Base-by-base conservation (phyloP, 164 flowering plant species). In the Akebia trifoliata region DNA sequence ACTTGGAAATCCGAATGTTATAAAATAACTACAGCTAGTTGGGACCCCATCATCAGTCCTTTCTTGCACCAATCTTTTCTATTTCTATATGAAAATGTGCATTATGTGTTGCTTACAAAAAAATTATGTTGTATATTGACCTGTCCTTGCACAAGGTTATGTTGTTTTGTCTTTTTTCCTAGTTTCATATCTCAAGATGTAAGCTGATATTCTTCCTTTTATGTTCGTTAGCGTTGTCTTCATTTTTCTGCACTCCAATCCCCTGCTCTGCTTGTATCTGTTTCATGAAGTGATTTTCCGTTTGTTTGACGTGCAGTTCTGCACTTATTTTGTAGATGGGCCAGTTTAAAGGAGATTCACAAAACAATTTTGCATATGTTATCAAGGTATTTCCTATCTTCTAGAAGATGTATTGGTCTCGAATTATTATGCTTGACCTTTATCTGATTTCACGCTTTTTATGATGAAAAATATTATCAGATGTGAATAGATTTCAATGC, bases 301-400 rank as follows among this genome's bases (percentile, higher is more conserved):
- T 69, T 78, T 81, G 72, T 81, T 85, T 90, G 89, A 93, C 95
- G 61, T 93, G 92, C 87, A 83, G 89, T 87, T 83, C 73, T 90
- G 80, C 86, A 76, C 82, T 86, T 88, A 73, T 88, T 87, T 90
- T 87, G 95, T 85, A 94, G 99, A 90, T 90, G 61, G 82, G 69
- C 54, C 83, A 71, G 58, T 65, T 81, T 67, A 86, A 80, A 72
- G 92, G 79, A 52, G 95, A 86, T 63, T 50, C 69, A 38, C 83
- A 72, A 51, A 50, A 69, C 54, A 67, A 74, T 69, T 90, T 85
- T 49, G 81, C 81, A 29, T 84, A 81, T 70, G 57, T 76, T 21
- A 74, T 90, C 66, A 90, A 87, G 96, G 99, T 94, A 77, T n/a
- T 11, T 43, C 18, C 43, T 20, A 17, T 62, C 40, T 35, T 56